Base-by-base conservation (phyloP, 2,329 filamentous ascomycete genomes). In the Aspergillus fijiensis region DNA sequence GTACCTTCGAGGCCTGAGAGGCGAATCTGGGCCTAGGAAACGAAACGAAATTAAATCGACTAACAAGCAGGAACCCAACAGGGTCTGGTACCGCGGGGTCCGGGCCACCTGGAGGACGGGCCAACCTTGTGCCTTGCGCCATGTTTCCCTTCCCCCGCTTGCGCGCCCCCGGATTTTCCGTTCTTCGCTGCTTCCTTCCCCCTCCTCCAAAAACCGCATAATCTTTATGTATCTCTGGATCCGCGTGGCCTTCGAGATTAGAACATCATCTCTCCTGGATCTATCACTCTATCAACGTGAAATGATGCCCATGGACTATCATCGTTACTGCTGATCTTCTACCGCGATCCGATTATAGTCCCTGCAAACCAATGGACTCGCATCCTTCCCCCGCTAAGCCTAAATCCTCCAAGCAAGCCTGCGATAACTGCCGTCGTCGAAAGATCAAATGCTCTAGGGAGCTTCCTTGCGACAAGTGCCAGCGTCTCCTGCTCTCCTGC, bases 361-460 rank as follows among this genome's bases (percentile, higher is more conserved):
- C 21, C 47, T 19, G 42, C 33, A 27, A 31, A 51, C 61, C 52
- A 49, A 74, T 74, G 69, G 62, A 70, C 59, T 63, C 63, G 23
- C 60, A 50, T 56, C 57, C 58, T 51, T 56, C 42, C 50, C 55
- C 63, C 33, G 58, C 63, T 31, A 63, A 65, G 59, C 66, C 67
- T 47, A 68, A 69, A 49, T 53, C 67, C 25, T 59, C 60, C 25
- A 77, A 76, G 59, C 75, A 77, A 63, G 74, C 75, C 50, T 77
- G 75, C 60, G 75, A 77, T 57, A 77, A 76, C 57, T 79, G 77
- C 67, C 72, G 77, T 31, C 69, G 72, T 16, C 74, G 77, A 51
- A 79, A 79, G 59, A 76, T 79, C 58, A 79, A 77, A 69, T 79
- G 77, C 59, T 72, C 70, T 50, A 73, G 71, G 67, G 75, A 70